phyloP scores from a whole-genome alignment of 2,329 filamentous ascomycete genomes.

The Nannizziopsis arthrosporioides region DNA sequence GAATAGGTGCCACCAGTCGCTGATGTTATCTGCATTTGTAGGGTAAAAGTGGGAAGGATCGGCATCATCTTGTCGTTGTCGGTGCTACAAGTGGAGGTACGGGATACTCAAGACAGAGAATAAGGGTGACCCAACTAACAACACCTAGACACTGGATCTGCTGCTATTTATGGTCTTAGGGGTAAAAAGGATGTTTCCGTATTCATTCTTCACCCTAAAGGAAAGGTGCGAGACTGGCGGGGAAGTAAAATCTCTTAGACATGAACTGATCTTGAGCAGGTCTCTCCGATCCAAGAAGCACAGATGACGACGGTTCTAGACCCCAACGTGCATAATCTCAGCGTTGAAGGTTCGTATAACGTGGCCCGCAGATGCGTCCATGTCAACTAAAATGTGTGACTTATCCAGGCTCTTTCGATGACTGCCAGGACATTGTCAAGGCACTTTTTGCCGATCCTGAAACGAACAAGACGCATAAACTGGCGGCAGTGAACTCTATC shows the following conservation, averaged over 20 bases:
- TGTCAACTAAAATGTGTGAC: background rate
- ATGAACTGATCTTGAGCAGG: slow-evolving; percentile 22
- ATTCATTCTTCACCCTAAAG: slow-evolving; percentile 87
- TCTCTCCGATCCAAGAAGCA: slow-evolving; percentile 83
- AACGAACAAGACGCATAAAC: slow-evolving; percentile 68
- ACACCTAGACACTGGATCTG: slow-evolving; percentile 58
- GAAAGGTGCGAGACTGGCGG: slow-evolving; percentile 38
- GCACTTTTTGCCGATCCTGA: slow-evolving; percentile 76
- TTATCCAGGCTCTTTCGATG: slow-evolving; percentile 63
- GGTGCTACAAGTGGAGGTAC: slow-evolving; percentile 74
- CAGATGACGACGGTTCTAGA: slow-evolving; percentile 96
- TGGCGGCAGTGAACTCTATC: slow-evolving; percentile 92
- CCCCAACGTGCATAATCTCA: slow-evolving; percentile 81
- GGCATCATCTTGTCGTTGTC: slow-evolving; percentile 74
- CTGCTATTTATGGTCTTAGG: slow-evolving; percentile 86
- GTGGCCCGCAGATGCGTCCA: background rate
- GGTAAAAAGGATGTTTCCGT: slow-evolving; percentile 96
- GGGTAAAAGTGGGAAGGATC: slow-evolving; percentile 40
- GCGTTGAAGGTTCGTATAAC: slow-evolving; percentile 49
- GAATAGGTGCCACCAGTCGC: background rate
- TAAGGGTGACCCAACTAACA: background rate
- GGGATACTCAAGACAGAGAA: background rate
- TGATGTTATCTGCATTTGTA: slow-evolving; percentile 11
- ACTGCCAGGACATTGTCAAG: slow-evolving; percentile 96
- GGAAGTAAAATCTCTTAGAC: background rate